Conservation (phyloP, 2,329 filamentous ascomycete species). For the Beauveria bassiana region DNA sequence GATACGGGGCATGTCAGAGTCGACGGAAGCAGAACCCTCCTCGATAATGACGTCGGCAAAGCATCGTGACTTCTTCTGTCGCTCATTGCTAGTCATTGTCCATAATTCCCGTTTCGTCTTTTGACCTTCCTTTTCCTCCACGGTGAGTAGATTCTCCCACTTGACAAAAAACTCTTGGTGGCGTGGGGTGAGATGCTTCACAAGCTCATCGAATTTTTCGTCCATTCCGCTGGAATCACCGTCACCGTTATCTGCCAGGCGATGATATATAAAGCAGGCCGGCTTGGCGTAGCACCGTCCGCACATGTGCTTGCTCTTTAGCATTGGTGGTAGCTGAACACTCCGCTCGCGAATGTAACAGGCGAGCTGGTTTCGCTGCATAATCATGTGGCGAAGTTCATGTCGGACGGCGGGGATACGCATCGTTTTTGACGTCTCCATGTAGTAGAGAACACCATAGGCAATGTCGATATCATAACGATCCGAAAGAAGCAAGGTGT, state of each 20-base stretch:
- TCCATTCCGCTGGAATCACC: conserved; percentile 75
- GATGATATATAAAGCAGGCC: conserved; percentile 89
- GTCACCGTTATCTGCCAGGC: conserved; percentile 75
- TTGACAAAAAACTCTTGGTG: conserved; percentile 85
- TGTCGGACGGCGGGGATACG: conserved; percentile 78
- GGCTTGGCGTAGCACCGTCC: conserved; percentile 84
- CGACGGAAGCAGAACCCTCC: conserved; percentile 64
- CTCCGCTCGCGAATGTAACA: conserved; percentile 76
- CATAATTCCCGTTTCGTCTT: conserved; percentile 85
- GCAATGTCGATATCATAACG: conserved; percentile 88
- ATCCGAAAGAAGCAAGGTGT: conserved; percentile 86
- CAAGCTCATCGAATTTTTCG: conserved; percentile 72
- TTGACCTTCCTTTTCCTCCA: conserved; percentile 86
- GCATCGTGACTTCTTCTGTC: conserved; percentile 81
- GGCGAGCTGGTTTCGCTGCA: conserved; percentile 86
- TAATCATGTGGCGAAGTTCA: conserved; percentile 92
- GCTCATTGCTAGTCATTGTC: conserved; percentile 87
- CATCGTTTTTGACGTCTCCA: conserved; percentile 80
- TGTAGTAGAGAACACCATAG: conserved; percentile 89
- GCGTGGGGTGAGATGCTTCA: conserved; percentile 64
- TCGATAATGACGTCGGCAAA: conserved; percentile 84
- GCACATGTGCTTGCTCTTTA: conserved; percentile 74
- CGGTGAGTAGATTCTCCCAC: conserved; percentile 88
- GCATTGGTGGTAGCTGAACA: conserved; percentile 74
- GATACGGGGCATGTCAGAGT: conserved; percentile 68